Conservation (phyloP, 345 rosid genomes). For the Ceriops tagal region DNA sequence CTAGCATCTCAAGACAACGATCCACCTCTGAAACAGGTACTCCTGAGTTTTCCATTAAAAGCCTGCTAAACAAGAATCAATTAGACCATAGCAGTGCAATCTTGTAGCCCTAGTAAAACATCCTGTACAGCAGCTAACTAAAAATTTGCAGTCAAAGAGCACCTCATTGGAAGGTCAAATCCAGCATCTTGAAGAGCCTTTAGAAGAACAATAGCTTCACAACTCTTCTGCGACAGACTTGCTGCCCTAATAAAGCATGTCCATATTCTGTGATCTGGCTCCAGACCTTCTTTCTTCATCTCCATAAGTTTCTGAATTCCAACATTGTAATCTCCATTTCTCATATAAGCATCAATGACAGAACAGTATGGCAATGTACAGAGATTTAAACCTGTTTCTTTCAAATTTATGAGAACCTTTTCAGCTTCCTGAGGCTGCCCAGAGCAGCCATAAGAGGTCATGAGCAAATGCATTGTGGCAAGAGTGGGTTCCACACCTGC, state of each 20-base stretch:
- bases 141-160: conserved; percentile 12
- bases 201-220: conserved; percentile 59
- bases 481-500: conserved; percentile 72
- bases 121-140: background rate
- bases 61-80: conserved; percentile 45
- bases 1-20: conserved; percentile 55
- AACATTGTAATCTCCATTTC: conserved; percentile 55
- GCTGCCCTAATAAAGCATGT: conserved; percentile 92
- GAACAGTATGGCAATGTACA: conserved; percentile 76
- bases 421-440: conserved; percentile 90
- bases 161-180: conserved; percentile 88
- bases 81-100: background rate
- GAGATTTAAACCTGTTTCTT: conserved; percentile 57
- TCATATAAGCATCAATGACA: conserved; percentile 84
- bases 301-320: conserved; percentile 72
- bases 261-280: conserved; percentile 90
- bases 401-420: conserved; percentile 64
- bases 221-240: conserved; percentile 50
- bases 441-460: conserved; percentile 85
- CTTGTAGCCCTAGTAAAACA: too few species aligned
- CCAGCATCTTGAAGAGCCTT: conserved; percentile 64
- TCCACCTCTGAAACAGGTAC: conserved; percentile 67
- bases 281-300: conserved; percentile 73
- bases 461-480: conserved; percentile 95
- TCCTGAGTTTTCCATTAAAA: conserved; percentile 56